phyloP scores from a whole-genome alignment of 164 flowering plant species.

The Chimonanthus praecox region DNA sequence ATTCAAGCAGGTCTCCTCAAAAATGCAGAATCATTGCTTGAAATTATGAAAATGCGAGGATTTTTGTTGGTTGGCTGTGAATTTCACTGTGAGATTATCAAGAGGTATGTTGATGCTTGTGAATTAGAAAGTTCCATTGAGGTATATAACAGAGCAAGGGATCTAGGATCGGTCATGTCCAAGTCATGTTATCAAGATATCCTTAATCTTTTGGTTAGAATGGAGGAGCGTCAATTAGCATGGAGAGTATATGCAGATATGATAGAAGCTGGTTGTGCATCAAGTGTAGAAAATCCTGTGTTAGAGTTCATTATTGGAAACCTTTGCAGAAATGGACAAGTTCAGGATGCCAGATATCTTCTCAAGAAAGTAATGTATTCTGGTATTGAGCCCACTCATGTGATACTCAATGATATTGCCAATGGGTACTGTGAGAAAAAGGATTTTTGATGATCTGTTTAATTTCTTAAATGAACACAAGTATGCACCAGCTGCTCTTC shows the following conservation, averaged over 20 bases:
- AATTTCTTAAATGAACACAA: conserved; percentile 49
- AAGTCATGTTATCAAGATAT: conserved; percentile 36
- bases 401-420: conserved; percentile 43
- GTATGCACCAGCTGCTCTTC: conserved; percentile 35
- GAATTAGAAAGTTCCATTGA: conserved; percentile 43
- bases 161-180: conserved; percentile 34
- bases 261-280: conserved; percentile 31
- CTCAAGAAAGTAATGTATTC: conserved; percentile 34
- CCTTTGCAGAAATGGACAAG: conserved; percentile 48
- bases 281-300: conserved; percentile 20
- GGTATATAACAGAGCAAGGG: conserved; percentile 41
- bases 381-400: conserved; percentile 40
- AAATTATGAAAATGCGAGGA: conserved; percentile 32
- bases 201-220: conserved; percentile 36
- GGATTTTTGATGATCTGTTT: conserved; percentile 67
- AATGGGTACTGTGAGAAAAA: conserved; percentile 60
- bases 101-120: conserved; percentile 34
- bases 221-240: conserved; percentile 35
- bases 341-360: conserved; percentile 64
- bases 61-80: conserved; percentile 32
- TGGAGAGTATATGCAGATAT: conserved; percentile 42
- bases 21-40: conserved; percentile 54
- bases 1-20: conserved; percentile 32
- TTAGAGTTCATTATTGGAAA: conserved; percentile 36
- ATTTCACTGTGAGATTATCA: conserved; percentile 38